Base-by-base conservation (phyloP, 441 rosid species). In the Pelargonium fulgidum region DNA sequence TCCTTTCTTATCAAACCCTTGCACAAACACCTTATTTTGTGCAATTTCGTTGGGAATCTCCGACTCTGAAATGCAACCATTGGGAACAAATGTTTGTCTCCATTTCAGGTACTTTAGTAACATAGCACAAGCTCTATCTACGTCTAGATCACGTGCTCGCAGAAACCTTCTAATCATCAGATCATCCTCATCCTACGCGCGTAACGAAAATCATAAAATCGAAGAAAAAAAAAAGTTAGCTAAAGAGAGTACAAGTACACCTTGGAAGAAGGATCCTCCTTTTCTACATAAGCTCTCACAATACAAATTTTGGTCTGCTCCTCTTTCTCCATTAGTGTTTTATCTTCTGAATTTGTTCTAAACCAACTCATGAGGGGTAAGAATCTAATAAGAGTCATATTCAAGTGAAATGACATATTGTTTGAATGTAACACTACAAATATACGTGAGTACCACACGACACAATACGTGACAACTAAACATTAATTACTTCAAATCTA, bases 231-330 rank as follows among this genome's bases (percentile, higher is more conserved):
- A 29, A 39, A 12, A 12, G 3, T 26, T 26, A 26, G 33, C 33
- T 26, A 26, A 26, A 26, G 1, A 3, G 2, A 26, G 2, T 3
- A 39, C 1, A 85, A 26, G 33, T 3, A 39, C 3, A 85, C 89
- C 85, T 81, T 83, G 66, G 80, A 74, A 67, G 85, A 76, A 3
- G 88, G 80, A 73, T 85, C 82, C 10, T 73, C 72, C 12, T 1
- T 71, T 52, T 85, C 75, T 36, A 79, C 75, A 16, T 62, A 52
- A 63, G 63, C 66, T 78, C 82, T 81, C 82, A 85, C 59, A 8
- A 68, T 81, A 66, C 64, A 1, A 61, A 79, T 7, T 68, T 72
- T 79, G 20, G 64, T 56, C 66, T 68, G 63, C 76, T 81, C 84
- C 14, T 56, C 62, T 4, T 44, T 36, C 22, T 61, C 80, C n/a